Evolutionary conservation across 345 rosid genomes (phyloP), one percentile per base, ranked within the genome.

Genomic region (Eucalyptus paniculata): DNA sequence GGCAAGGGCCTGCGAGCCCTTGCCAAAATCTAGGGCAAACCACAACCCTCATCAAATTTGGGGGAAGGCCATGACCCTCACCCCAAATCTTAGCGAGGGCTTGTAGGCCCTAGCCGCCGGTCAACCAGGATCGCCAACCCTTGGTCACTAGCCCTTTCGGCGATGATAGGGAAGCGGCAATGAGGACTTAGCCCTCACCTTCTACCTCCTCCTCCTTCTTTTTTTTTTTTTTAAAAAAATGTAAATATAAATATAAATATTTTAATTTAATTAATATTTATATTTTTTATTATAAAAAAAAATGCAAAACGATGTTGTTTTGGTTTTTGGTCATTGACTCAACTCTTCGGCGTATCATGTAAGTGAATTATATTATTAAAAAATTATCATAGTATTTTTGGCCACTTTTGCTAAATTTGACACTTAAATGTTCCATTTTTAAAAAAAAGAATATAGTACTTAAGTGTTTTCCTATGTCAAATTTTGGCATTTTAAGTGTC

Each of bases 101-200:
- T 21, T 53, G 1, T 8, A 53, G 5, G 11, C 58, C 26, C 0
- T 1, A 0, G 2, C 2, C 5, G 0, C 2, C 1, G 0, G 0
- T 53, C 26, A 0, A 2, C 0, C 0, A 1, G 0, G 58, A 53
- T 53, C 1, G 0, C 58, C 26, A 8, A 19, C 58, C 58, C 26
- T 8, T 53, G 5, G 58, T 53, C 1, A 0, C 1, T 0, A 1
- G 5, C 10, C 58, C 58, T 53, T 53, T 11, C 0, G 0, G 58
- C 0, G 9, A 21, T 0, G 0, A 1, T 8, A 53, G 5, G 26
- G 26, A 53, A 53, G 26, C 0, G 5, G 5, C 1, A 21, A 0
- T 53, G 26, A 53, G 11, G 58, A 4, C 26, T 53, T 0, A 1
- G 1, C 26, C 11, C 26, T 53, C 0, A 2, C 56, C 56, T 51